These are phyloP conservation scores for Anacardium occidentale DNA, from an alignment of 345 rosid species.

Conservation along the genomic window DNA sequence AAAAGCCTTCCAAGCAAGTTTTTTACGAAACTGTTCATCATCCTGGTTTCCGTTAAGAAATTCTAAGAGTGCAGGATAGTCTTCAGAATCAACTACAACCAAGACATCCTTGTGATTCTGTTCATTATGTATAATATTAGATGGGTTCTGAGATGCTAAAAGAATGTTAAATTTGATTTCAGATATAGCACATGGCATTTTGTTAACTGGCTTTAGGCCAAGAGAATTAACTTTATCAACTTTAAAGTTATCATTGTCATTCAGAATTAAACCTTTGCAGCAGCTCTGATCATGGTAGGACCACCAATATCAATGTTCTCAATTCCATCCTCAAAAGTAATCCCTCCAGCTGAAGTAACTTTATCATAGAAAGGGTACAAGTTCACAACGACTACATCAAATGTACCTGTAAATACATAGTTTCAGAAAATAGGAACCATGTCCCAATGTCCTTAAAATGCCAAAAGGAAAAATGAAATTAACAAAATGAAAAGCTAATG, in stretches of 20 bases:
- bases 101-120: conserved; percentile 96
- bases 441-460: not conserved
- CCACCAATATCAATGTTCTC: conserved; percentile 95
- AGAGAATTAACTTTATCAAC: not conserved
- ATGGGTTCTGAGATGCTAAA: conserved; percentile 4
- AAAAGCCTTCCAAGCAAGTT: conserved; percentile 94
- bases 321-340: conserved; percentile 82
- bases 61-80: conserved; percentile 71
- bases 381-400: conserved; percentile 87
- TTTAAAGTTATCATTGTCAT: not conserved
- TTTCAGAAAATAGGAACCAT: conserved; percentile 12
- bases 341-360: conserved; percentile 68
- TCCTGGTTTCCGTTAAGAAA: conserved; percentile 58
- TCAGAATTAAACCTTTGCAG: conserved; percentile 64
- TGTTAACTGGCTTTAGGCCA: not conserved
- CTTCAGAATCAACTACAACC: conserved; percentile 75
- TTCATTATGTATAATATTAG: conserved; percentile 20
- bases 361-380: conserved; percentile 87
- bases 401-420: conserved; percentile 51
- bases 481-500: not conserved
- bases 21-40: conserved; percentile 70
- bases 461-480: not conserved
- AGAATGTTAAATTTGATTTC: not conserved
- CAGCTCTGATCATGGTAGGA: conserved; percentile 95
- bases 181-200: not conserved